Evolutionary conservation across 2,329 filamentous ascomycete species (phyloP).

Genomic region (Tricladium varicosporioides): DNA sequence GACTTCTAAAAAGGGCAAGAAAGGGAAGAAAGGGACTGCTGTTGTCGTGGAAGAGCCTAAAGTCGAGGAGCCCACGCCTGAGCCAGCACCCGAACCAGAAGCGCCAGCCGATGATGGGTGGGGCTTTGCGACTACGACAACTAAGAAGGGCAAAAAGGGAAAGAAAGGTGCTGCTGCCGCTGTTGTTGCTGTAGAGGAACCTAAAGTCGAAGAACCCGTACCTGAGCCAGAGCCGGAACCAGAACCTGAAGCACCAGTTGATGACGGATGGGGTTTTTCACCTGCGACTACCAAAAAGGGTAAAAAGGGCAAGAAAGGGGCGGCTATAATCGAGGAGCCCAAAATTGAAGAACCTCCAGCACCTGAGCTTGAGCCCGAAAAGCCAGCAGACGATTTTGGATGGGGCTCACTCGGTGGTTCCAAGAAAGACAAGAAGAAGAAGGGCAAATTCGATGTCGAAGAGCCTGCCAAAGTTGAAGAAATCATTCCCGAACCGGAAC

Average conservation of each 20-base stretch:
- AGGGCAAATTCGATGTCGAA: constrained; percentile 34
- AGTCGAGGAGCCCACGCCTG: not conserved
- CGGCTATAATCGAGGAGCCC: constrained; percentile 8
- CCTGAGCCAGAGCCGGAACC: constrained; percentile 24
- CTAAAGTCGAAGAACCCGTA: constrained; percentile 29
- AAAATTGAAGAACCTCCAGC: constrained; percentile 24
- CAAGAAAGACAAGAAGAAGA: constrained; percentile 48
- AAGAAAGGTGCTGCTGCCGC: constrained; percentile 37
- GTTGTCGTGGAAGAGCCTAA: no score
- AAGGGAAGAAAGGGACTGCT: constrained; percentile 40
- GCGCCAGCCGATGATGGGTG: constrained; percentile 16
- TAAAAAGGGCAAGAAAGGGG: constrained; percentile 31
- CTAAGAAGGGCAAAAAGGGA: constrained; percentile 42
- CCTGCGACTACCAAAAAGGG: constrained; percentile 27
- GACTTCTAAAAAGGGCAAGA: constrained; percentile 34
- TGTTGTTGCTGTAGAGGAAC: constrained; percentile 10
- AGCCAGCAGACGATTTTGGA: constrained; percentile 44
- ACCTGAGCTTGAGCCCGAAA: constrained; percentile 23
- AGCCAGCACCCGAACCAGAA: not conserved
- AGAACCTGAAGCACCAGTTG: constrained; percentile 22
- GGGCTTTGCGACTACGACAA: constrained; percentile 5
- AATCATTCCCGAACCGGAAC: constrained; percentile 19
- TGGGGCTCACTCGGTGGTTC: constrained; percentile 43
- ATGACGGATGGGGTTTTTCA: constrained; percentile 26
- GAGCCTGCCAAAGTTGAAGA: constrained; percentile 30